Base-by-base conservation (phyloP, 2,329 filamentous ascomycete species). In the Lecanosticta acicola region DNA sequence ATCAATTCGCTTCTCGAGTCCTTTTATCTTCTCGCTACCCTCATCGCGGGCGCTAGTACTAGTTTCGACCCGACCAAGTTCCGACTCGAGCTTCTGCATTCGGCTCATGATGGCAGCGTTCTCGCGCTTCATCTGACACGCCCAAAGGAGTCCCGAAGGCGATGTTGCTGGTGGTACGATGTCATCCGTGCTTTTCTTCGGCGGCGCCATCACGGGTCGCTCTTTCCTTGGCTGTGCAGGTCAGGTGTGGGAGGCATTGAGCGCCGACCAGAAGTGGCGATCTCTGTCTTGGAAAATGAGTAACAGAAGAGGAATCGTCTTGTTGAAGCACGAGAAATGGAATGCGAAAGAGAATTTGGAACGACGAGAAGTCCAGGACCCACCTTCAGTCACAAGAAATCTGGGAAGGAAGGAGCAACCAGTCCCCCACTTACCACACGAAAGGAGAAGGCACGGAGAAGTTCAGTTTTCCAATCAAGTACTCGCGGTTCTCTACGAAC, bases 51-150 rank as follows among this genome's bases (percentile, higher is more conserved):
- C 46, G 7, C 48, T 45, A 4, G 43, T 32, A 29, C 16, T 32
- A 7, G 21, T 16, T 16, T 54, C 50, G 40, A 55, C 40, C 11
- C 36, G 37, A 37, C 21, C 49, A 43, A 49, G 51, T 29, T 36
- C 39, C 11, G 43, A 19, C 54, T 70, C 66, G n/a, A 71, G 59
- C 8, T 55, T 46, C 38, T 63, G 59, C 56, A 70, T 59, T 16
- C 66, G 64, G 0, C 53, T 45, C 4, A 66, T 59, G 2, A 71
- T 57, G 37, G 59, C 54, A 3, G 49, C 54, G 46, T 71, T 61
- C 36, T 70, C 62, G 19, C 63, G 59, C 47, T 67, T 66, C 21
- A 70, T 57, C 38, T 69, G 66, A 20, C 68, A 63, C 1, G 63
- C 66, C 68, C 68, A 71, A 7, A 72, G 56, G 3, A 71, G 59